Percentiles rank a stretch among this genome's conserved stretches.
These are phyloP conservation scores for Alternaria tenuissima DNA, from an alignment of 2,329 filamentous ascomycete genomes.

Conservation along the genomic window DNA sequence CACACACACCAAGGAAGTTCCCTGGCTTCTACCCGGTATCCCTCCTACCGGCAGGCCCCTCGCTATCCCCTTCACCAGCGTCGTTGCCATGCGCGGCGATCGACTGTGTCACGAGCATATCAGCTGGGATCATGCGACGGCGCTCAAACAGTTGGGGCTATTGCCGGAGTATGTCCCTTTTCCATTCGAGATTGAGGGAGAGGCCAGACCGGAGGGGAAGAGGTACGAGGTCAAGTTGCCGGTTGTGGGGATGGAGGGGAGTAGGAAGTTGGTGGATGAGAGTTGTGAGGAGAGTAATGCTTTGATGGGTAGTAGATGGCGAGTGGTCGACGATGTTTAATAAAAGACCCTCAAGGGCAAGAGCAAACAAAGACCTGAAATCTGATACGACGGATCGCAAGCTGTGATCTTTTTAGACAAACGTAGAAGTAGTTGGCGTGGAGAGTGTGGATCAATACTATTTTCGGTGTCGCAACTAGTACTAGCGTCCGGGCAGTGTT, in stretches of 20 bases:
- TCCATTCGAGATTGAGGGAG: conserved; percentile 52
- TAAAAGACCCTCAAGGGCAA: rapidly evolving
- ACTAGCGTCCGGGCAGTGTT: background rate
- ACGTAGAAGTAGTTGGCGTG: background rate
- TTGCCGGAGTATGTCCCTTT: conserved; percentile 72
- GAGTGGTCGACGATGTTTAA: conserved; percentile 40
- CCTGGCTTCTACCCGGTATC: conserved; percentile 49
- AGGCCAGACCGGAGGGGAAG: conserved; percentile 49
- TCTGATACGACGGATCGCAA: too few species aligned
- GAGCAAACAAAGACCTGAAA: too few species aligned
- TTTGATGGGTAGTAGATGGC: conserved; percentile 58
- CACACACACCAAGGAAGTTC: conserved; percentile 44
- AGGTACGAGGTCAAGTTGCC: conserved; percentile 69
- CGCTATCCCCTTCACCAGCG: conserved; percentile 68
- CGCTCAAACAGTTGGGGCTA: conserved; percentile 68
- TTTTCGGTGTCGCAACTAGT: background rate
- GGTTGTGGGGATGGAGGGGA: conserved; percentile 64
- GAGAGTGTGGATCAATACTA: background rate
- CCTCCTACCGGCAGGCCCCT: conserved; percentile 49
- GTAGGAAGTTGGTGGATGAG: conserved; percentile 61
- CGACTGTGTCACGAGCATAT: conserved; percentile 76
- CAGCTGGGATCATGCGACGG: conserved; percentile 72
- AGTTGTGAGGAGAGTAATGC: conserved; percentile 61
- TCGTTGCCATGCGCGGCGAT: conserved; percentile 74
- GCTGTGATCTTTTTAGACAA: background rate